These are phyloP conservation scores for Phylloporus gajari DNA, from an alignment of 1,284 basidiomycete genomes.

Conservation along the genomic window DNA sequence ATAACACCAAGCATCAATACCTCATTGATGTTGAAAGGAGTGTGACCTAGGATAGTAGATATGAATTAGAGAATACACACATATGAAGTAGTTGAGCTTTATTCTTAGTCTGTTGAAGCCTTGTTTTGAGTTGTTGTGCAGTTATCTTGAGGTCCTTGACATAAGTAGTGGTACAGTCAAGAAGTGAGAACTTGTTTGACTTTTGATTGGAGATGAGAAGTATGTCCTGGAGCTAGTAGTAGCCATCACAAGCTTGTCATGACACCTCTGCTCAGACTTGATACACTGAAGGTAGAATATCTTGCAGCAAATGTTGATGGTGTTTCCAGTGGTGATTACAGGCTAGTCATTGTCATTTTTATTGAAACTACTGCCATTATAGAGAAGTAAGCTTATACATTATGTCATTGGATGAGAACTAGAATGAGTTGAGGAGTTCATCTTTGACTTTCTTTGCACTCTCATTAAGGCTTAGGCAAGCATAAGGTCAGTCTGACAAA, in stretches of 20 bases:
- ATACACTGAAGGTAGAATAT: too few relatives aligned
- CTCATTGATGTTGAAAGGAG: slow-evolving; percentile 72
- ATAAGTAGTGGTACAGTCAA: slow-evolving; percentile 85
- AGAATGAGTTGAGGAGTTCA: slow-evolving; percentile 37
- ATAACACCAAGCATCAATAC: slow-evolving; percentile 86
- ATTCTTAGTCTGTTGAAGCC: slow-evolving; percentile 77
- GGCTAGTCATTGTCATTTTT: too few relatives aligned
- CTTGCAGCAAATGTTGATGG: too few relatives aligned
- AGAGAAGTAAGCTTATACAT: slow-evolving; percentile 80
- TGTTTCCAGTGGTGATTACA: too few relatives aligned
- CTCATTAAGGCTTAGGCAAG: slow-evolving; percentile 90
- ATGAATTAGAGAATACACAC: background rate
- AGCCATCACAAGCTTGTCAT: too few relatives aligned
- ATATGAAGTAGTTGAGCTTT: slow-evolving; percentile 73
- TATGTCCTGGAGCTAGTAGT: slow-evolving; percentile 42
- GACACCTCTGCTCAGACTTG: too few relatives aligned
- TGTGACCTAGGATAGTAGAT: slow-evolving; percentile 7
- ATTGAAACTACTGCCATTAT: too few relatives aligned
- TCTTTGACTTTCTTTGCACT: slow-evolving; percentile 98
- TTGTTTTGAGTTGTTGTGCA: slow-evolving; percentile 74
- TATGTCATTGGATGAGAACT: background rate
- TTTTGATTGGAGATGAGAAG: slow-evolving; percentile 88
- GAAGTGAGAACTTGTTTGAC: too few relatives aligned
- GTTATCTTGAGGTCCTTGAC: slow-evolving; percentile 84
- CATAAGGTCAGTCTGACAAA: slow-evolving; percentile 79